Percentiles rank a stretch among this genome's conserved stretches.
Evolutionary conservation across 345 rosid genomes (phyloP).

Genomic region (Sapria himalayana): DNA sequence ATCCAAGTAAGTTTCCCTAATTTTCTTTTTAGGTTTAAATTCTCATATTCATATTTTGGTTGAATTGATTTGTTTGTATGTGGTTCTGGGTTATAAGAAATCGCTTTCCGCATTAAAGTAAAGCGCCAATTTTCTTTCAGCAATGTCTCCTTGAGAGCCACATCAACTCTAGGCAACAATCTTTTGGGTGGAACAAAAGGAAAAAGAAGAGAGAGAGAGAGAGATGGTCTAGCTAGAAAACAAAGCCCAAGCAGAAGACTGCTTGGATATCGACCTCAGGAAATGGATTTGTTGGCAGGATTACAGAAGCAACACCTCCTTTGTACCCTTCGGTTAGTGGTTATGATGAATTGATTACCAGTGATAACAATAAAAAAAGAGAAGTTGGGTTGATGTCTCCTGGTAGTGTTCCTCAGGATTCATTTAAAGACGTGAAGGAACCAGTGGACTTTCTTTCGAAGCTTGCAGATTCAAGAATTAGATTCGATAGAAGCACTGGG

Average conservation of each 20-base stretch:
- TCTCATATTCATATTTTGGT: no score
- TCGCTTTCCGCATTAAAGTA: no score
- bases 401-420: constrained; percentile 5
- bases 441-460: constrained; percentile 3
- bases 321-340: constrained; percentile 6
- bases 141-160: constrained; percentile 15
- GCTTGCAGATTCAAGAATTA: constrained; percentile 28
- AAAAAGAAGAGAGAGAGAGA: constrained; percentile 38
- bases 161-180: constrained; percentile 13
- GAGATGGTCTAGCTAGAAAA: constrained; percentile 29
- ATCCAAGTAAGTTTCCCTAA: no score
- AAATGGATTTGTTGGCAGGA: constrained; percentile 16
- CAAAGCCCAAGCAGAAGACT: constrained; percentile 36
- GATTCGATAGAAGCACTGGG: constrained; percentile 31
- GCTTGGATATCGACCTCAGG: constrained; percentile 22
- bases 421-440: constrained; percentile 11
- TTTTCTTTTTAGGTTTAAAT: no score
- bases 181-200: constrained; percentile 25
- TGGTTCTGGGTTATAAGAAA: no score
- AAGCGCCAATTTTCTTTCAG: no score
- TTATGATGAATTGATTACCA: constrained; percentile 1
- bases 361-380: constrained; percentile 12
- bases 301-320: constrained; percentile 10
- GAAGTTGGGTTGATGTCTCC: constrained; percentile 10
- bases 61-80: no score